Conservation (phyloP, 192 early-diverging fungal genomes). For the Physocladia obscura region DNA sequence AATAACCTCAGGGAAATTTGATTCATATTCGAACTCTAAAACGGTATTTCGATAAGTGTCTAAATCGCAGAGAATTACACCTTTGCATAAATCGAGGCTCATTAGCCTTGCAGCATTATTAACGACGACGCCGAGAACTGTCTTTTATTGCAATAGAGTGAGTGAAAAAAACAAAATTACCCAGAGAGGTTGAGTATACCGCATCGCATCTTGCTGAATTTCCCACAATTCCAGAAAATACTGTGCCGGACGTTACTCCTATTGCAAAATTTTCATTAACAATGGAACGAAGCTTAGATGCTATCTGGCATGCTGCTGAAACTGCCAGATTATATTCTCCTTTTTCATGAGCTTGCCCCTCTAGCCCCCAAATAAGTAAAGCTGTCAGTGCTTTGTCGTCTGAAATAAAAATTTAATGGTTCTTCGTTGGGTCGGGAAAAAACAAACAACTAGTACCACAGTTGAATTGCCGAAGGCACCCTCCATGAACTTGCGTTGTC, state of each 20-base stretch:
- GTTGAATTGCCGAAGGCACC: slow-evolving; percentile 27
- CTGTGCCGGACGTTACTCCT: slow-evolving; percentile 9
- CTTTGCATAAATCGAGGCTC: slow-evolving; percentile 6
- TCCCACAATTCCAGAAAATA: slow-evolving; percentile 22
- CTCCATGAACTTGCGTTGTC: not conserved
- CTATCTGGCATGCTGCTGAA: slow-evolving; percentile 12
- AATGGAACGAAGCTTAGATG: not conserved
- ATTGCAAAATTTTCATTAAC: slow-evolving; percentile 3
- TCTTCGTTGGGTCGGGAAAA: too few relatives aligned
- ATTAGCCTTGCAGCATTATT: slow-evolving; percentile 25
- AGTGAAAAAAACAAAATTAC: too few relatives aligned
- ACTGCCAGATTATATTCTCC: slow-evolving; percentile 12
- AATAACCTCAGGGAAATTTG: not conserved
- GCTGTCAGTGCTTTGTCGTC: slow-evolving; percentile 30
- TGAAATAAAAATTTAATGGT: too few relatives aligned
- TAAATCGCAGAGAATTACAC: not conserved
- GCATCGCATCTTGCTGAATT: not conserved
- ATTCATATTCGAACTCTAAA: not conserved
- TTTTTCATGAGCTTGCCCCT: slow-evolving; percentile 25
- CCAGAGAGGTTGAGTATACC: too few relatives aligned
- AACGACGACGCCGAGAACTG: slow-evolving; percentile 29
- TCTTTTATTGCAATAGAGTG: too few relatives aligned
- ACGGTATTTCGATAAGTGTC: slow-evolving; percentile 10
- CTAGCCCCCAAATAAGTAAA: slow-evolving; percentile 20
- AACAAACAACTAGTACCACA: too few relatives aligned